These are phyloP conservation scores for Mallotus nudiflorus DNA, from an alignment of 345 rosid genomes.

Conservation along the genomic window DNA sequence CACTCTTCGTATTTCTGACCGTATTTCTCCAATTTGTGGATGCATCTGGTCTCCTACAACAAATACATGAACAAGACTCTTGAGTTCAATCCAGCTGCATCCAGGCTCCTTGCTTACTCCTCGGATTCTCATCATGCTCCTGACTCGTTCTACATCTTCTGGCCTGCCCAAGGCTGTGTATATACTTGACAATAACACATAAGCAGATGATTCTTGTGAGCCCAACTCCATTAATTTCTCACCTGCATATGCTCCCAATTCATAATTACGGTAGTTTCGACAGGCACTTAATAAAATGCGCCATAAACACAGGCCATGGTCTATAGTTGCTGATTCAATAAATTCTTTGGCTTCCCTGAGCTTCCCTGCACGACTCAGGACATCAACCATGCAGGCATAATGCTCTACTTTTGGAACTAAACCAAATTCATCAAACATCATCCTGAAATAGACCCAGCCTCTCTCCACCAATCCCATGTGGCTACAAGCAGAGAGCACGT, in stretches of 20 bases:
- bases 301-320: slow-evolving; percentile 71
- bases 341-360: slow-evolving; percentile 52
- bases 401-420: slow-evolving; percentile 27
- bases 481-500: slow-evolving; percentile 35
- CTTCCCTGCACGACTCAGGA: slow-evolving; percentile 31
- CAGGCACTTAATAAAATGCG: slow-evolving; percentile 66
- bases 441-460: slow-evolving; percentile 23
- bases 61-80: slow-evolving; percentile 50
- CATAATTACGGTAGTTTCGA: slow-evolving; percentile 53
- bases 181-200: slow-evolving; percentile 53
- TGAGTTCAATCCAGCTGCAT: slow-evolving; percentile 69
- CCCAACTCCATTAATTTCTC: slow-evolving; percentile 73
- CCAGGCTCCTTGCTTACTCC: slow-evolving; percentile 73
- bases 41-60: slow-evolving; percentile 64
- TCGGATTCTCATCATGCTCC: slow-evolving; percentile 51
- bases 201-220: slow-evolving; percentile 68
- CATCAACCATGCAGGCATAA: slow-evolving; percentile 35
- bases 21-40: slow-evolving; percentile 45
- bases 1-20: slow-evolving; percentile 37
- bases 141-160: slow-evolving; percentile 55
- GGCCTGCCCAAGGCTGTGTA: slow-evolving; percentile 53
- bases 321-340: slow-evolving; percentile 61
- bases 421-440: slow-evolving; percentile 30
- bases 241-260: slow-evolving; percentile 70
- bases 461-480: slow-evolving; percentile 34